Conservation (phyloP, 345 rosid genomes). For the Chamaenerion angustifolium region DNA sequence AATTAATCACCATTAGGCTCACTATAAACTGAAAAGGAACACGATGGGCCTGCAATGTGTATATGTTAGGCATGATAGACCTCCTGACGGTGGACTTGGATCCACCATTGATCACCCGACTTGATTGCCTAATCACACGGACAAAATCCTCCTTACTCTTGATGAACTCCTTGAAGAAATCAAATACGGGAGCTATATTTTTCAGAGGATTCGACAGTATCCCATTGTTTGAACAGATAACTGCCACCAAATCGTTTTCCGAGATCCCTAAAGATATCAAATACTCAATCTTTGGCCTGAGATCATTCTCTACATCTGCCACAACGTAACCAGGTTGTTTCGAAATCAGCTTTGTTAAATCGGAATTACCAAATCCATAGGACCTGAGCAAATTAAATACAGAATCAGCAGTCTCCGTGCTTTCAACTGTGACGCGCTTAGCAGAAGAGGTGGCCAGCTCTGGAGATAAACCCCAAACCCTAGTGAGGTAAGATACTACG, state of each 20-base stretch:
- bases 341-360: conserved; percentile 10
- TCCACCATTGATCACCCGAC: not conserved
- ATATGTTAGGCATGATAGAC: conserved; percentile 10
- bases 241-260: conserved; percentile 2
- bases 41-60: conserved; percentile 10
- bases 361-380: conserved; percentile 10
- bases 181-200: conserved; percentile 11
- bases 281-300: conserved; percentile 20
- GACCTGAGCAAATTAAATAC: conserved; percentile 13
- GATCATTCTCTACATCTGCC: conserved; percentile 9
- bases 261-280: conserved; percentile 13
- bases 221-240: conserved; percentile 1
- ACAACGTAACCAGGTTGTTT: conserved; percentile 5
- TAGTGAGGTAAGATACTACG: conserved; percentile 9
- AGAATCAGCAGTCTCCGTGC: conserved; percentile 4
- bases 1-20: conserved; percentile 1
- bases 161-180: conserved; percentile 10
- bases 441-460: conserved; percentile 8
- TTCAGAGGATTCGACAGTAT: conserved; percentile 11
- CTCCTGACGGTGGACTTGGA: not conserved
- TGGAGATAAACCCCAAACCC: conserved; percentile 17
- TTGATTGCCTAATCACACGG: conserved; percentile 1
- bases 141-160: conserved; percentile 12
- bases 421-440: conserved; percentile 7
- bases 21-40: conserved; percentile 12